Evolutionary conservation across 768 basidiomycete species (phyloP).

Genomic region (Lactifluus echinatus): DNA sequence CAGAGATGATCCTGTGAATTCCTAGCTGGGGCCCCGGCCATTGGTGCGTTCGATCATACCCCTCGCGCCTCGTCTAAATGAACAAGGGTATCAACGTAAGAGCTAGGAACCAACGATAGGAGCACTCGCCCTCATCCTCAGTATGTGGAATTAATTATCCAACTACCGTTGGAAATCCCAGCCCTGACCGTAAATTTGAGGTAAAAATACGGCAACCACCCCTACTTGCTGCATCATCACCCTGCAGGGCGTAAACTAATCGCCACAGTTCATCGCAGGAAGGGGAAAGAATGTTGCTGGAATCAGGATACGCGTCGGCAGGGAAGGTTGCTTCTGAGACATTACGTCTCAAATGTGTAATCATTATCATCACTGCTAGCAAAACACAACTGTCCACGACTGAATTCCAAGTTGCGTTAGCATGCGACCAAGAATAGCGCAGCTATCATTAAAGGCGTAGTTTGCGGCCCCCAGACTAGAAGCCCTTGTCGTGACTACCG

Average conservation of each 20-base stretch:
- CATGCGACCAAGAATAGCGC: slow-evolving; percentile 1
- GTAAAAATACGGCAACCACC: slow-evolving; percentile 18
- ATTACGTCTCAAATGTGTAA: slow-evolving; percentile 2
- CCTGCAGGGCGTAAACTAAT: not conserved
- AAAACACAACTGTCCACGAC: not conserved
- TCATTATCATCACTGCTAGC: slow-evolving; percentile 2
- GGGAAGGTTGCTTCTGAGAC: not conserved
- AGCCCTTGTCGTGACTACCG: slow-evolving; percentile 36
- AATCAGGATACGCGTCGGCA: not conserved
- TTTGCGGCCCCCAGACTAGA: slow-evolving; percentile 25
- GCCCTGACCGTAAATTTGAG: slow-evolving; percentile 11
- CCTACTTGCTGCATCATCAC: too few relatives aligned
- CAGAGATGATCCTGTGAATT: not conserved
- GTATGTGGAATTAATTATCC: slow-evolving; percentile 9
- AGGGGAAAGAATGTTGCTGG: not conserved
- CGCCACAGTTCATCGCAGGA: not conserved
- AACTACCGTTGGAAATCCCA: not conserved
- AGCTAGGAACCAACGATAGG: slow-evolving; percentile 9
- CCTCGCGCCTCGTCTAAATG: slow-evolving; percentile 9
- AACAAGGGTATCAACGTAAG: slow-evolving; percentile 16
- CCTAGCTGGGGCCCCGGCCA: slow-evolving; percentile 7
- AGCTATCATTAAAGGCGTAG: not conserved
- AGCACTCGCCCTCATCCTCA: not conserved
- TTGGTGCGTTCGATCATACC: slow-evolving; percentile 13
- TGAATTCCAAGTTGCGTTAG: slow-evolving; percentile 8